Evolutionary conservation across 208 protist species (phyloP), one percentile per base, ranked within the genome.

Genomic region (Wallacemonas collosoma): DNA sequence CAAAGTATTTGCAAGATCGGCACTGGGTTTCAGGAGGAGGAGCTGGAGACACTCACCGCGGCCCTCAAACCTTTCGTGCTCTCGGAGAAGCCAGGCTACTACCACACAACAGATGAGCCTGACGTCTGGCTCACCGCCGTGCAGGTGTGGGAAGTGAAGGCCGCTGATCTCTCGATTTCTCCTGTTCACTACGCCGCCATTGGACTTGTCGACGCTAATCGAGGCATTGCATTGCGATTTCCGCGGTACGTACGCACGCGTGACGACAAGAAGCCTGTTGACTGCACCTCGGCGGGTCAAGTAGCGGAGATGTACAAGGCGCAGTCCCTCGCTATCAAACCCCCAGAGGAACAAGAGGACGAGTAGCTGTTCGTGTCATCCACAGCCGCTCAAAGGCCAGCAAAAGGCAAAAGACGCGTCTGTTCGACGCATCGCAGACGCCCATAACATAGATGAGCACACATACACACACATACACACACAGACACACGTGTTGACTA

Each of bases 111-210:
- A 7, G 75, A 85, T 9, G 77, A 95, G 17, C 77, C 77, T 41
- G 98, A 99, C 82, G 96, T 99, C 6, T 99, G 98, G 98, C 98
- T 99, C 55, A 81, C 94, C 15, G 85, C 96, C 43, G 69, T 79
- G 58, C 85, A 94, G 40, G 99, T 99, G 26, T 99, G 99, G 99
- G 99, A 99, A 79, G 88, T 99, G 14, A 90, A 95, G 63, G 98
- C 95, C 5, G 98, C 99, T 0, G 99, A 99, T 80, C 80, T 99
- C 12, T 98, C 97, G 11, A 94, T 99, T 12, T 99, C 98, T 2
- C 99, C 99, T 0, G 86, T 88, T 5, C 98, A 99, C 81, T 93
- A 80, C 53, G 98, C 98, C 7, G 98, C 95, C 9, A 79, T 93
- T 11, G 97, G 98, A 17, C 67, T 97, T 1, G 91, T 98, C 8